Evolutionary conservation across 164 flowering plant genomes (phyloP).

Genomic region (Magnolia sinica): DNA sequence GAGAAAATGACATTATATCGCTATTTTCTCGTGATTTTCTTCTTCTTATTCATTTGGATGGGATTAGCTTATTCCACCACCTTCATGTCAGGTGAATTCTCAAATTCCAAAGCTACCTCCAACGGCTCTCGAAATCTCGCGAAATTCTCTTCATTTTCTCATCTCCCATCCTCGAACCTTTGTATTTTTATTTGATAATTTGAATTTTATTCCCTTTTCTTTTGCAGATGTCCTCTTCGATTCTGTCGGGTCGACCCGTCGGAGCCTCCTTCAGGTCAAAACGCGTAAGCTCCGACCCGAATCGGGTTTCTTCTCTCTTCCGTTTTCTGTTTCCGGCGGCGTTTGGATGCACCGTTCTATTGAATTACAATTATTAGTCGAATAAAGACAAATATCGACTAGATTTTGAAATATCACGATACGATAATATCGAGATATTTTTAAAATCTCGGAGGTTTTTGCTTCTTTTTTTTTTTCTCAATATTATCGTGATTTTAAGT

Average conservation of each 20-base stretch:
- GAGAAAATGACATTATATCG: conserved; percentile 12
- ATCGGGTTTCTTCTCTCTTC: not conserved
- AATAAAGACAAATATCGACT: too few species aligned
- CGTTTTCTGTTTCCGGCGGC: not conserved
- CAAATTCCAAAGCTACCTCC: not conserved
- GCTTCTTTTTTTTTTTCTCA: too few species aligned
- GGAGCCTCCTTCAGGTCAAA: conserved; percentile 46
- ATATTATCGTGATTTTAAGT: too few species aligned
- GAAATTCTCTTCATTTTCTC: not conserved
- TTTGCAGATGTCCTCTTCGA: conserved; percentile 36
- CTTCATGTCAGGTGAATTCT: conserved; percentile 39
- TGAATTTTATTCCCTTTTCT: not conserved
- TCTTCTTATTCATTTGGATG: conserved; percentile 17
- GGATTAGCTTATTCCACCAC: conserved; percentile 22
- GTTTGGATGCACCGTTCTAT: too few species aligned
- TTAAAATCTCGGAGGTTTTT: too few species aligned
- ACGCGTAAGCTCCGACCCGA: conserved; percentile 20
- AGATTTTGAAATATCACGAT: too few species aligned
- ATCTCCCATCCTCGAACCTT: not conserved
- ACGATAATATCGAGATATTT: too few species aligned
- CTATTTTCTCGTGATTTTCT: conserved; percentile 12
- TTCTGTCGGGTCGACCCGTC: conserved; percentile 23
- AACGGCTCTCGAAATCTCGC: too few species aligned
- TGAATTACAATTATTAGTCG: too few species aligned
- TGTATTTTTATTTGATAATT: not conserved